Evolutionary conservation across 192 early-diverging fungal genomes (phyloP).

Genomic region (Coemansia reversa): DNA sequence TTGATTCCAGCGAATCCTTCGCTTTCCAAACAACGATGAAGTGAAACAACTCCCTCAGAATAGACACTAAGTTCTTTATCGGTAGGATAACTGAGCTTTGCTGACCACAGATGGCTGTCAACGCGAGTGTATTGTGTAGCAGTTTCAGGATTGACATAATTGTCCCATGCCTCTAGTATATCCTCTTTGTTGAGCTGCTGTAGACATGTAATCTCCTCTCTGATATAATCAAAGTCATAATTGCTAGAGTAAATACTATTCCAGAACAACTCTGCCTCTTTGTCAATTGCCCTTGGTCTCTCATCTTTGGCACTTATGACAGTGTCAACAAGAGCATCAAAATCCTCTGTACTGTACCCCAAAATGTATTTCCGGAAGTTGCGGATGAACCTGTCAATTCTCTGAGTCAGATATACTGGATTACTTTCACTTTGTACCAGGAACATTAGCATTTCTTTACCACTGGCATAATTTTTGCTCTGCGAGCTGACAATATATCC

Average conservation of each 20-base stretch:
- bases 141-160: constrained; percentile 30
- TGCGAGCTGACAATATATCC: constrained; percentile 54
- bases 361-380: constrained; percentile 36
- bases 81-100: constrained; percentile 7
- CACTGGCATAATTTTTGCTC: not conserved
- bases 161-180: constrained; percentile 37
- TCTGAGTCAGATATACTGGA: constrained; percentile 70
- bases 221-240: constrained; percentile 71
- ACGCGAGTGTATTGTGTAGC: constrained; percentile 31
- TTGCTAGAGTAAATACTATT: constrained; percentile 57
- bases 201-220: constrained; percentile 9
- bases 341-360: constrained; percentile 43
- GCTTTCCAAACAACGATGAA: constrained; percentile 14
- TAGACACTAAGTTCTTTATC: constrained; percentile 8
- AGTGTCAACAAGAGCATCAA: constrained; percentile 59
- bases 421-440: constrained; percentile 80
- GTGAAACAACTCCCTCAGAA: constrained; percentile 8
- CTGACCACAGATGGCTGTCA: constrained; percentile 23
- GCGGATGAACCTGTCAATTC: constrained; percentile 76
- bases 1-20: not conserved
- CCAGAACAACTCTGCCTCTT: constrained; percentile 69
- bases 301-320: constrained; percentile 60
- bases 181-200: constrained; percentile 17
- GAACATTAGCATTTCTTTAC: constrained; percentile 54
- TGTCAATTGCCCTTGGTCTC: constrained; percentile 65